phyloP scores from a whole-genome alignment of 805 yeast genomes.

The Starmerella sp. region DNA sequence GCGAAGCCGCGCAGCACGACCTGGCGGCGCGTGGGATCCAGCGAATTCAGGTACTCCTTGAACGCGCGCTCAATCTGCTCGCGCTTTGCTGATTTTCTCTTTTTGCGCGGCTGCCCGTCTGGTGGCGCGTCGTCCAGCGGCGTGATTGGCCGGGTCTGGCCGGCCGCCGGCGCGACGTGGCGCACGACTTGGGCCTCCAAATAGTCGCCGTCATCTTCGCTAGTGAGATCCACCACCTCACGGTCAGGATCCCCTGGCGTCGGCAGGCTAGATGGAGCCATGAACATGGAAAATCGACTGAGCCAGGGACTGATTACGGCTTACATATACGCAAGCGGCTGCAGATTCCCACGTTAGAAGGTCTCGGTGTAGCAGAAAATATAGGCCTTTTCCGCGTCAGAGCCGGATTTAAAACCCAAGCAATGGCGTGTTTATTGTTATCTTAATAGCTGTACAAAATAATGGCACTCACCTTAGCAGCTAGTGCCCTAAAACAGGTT shows the following conservation, averaged over 20 bases:
- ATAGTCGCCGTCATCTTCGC: not conserved
- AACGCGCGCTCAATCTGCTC: constrained; percentile 4
- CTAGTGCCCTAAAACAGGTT: no score
- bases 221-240: constrained; percentile 1
- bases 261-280: not conserved
- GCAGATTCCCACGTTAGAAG: not conserved
- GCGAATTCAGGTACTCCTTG: not conserved
- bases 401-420: no score
- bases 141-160: not conserved
- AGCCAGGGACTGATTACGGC: not conserved
- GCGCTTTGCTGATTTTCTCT: constrained; percentile 3
- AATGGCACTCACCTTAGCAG: no score
- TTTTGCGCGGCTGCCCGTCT: constrained; percentile 3
- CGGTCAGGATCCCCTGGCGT: not conserved
- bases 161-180: not conserved
- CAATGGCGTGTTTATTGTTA: no score
- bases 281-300: not conserved
- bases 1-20: not conserved
- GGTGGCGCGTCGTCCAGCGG: not conserved
- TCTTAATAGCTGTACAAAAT: no score
- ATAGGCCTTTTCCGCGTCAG: no score
- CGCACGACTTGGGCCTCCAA: not conserved
- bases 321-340: not conserved
- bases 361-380: no score
- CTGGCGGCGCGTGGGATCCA: not conserved